Evolutionary conservation across 2,329 filamentous ascomycete species (phyloP).

Genomic region (Ceratocystis huliohia): DNA sequence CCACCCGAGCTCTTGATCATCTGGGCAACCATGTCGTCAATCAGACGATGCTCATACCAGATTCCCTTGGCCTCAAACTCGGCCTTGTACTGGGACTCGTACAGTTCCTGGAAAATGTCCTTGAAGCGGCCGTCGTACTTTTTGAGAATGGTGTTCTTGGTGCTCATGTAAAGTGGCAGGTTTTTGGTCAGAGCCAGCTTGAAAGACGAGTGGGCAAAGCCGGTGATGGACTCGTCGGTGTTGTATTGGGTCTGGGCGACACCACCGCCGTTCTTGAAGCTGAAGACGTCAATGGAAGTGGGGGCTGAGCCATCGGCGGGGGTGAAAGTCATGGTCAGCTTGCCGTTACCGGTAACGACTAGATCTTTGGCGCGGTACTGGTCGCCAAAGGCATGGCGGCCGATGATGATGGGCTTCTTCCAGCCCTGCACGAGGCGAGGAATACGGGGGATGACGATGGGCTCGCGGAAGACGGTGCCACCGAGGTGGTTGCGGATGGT

Average conservation of each 20-base stretch:
- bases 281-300: constrained; percentile 76
- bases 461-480: constrained; percentile 97
- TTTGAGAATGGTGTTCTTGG: constrained; percentile 99
- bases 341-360: constrained; percentile 71
- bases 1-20: constrained; percentile 99
- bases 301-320: constrained; percentile 62
- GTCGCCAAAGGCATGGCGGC: constrained; percentile 94
- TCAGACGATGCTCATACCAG: constrained; percentile 98
- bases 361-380: constrained; percentile 95
- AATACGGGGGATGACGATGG: constrained; percentile 88
- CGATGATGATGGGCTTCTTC: constrained; percentile 99
- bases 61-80: constrained; percentile 84
- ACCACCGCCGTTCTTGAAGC: constrained; percentile 76
- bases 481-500: constrained; percentile 66
- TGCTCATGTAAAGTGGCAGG: constrained; percentile 97
- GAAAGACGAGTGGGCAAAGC: constrained; percentile 93
- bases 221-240: constrained; percentile 86
- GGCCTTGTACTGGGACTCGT: constrained; percentile 73
- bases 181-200: constrained; percentile 82
- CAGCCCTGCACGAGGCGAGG: constrained; percentile 90
- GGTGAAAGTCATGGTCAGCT: constrained; percentile 88
- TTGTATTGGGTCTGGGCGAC: constrained; percentile 97
- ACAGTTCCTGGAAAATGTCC: constrained; percentile 98
- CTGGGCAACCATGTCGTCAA: constrained; percentile 99
- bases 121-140: constrained; percentile 98